These are phyloP conservation scores for Aegilops tauschii DNA, from an alignment of 176 grass and related monocot species.

Conservation along the genomic window DNA sequence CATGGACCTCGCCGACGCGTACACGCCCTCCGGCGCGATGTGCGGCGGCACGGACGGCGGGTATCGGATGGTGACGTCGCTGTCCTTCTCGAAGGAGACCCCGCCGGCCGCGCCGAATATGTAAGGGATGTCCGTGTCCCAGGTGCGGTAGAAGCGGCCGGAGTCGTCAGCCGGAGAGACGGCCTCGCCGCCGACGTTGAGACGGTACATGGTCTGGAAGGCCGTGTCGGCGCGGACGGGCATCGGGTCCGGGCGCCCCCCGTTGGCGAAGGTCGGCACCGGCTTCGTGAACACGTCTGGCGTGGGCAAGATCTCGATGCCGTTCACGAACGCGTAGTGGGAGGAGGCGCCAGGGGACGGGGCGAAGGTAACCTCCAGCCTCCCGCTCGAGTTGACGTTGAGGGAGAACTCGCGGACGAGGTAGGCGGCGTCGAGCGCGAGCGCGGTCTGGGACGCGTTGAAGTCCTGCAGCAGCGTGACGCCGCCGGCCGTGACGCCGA, in stretches of 20 bases:
- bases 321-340: constrained; percentile 55
- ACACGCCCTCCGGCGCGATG: constrained; percentile 36
- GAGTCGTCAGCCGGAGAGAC: constrained; percentile 17
- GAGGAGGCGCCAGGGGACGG: neutral
- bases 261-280: constrained; percentile 1
- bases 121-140: constrained; percentile 30
- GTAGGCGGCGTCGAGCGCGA: constrained; percentile 8
- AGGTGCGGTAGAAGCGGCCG: constrained; percentile 14
- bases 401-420: constrained; percentile 43
- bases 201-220: constrained; percentile 48
- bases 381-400: neutral
- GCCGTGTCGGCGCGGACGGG: constrained; percentile 15
- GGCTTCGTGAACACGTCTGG: constrained; percentile 1
- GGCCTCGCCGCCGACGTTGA: constrained; percentile 29
- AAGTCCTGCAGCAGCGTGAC: constrained; percentile 30
- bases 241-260: neutral
- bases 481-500: constrained; percentile 36
- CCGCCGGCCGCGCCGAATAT: constrained; percentile 19
- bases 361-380: constrained; percentile 33
- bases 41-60: neutral
- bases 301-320: constrained; percentile 47
- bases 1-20: constrained; percentile 51
- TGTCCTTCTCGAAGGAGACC: constrained; percentile 25
- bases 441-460: constrained; percentile 33
- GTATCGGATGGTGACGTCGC: constrained; percentile 39